Percentiles rank a stretch among this genome's conserved stretches.
phyloP scores from a whole-genome alignment of 768 basidiomycete genomes.

The Ramaria rubella region DNA sequence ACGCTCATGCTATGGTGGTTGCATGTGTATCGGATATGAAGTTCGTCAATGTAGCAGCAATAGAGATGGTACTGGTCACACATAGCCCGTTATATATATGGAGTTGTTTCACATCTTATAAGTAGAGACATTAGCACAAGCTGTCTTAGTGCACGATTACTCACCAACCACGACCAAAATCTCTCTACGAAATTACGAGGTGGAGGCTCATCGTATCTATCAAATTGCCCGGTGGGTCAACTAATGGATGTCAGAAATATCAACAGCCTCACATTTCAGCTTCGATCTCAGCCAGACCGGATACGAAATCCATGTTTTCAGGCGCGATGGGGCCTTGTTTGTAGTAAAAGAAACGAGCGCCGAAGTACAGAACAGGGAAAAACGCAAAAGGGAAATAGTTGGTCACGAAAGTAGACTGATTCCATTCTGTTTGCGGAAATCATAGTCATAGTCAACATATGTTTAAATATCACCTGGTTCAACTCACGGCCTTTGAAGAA shows the following conservation, averaged over 20 bases:
- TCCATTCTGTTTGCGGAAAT: conserved; percentile 10
- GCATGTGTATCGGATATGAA: too few species aligned
- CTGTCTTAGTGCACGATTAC: too few species aligned
- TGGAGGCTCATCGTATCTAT: conserved; percentile 54
- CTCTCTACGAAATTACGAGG: conserved; percentile 62
- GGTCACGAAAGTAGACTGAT: conserved; percentile 15
- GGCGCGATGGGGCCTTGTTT: conserved; percentile 37
- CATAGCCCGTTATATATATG: too few species aligned
- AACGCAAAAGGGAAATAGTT: conserved; percentile 18
- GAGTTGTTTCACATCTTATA: background rate
- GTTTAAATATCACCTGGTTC: background rate
- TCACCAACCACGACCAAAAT: conserved; percentile 76
- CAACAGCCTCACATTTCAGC: conserved; percentile 44
- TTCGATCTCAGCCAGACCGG: conserved; percentile 62
- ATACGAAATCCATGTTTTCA: conserved; percentile 80
- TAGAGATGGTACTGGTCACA: too few species aligned
- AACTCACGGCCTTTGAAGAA: conserved; percentile 15
- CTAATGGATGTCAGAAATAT: background rate
- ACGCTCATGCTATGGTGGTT: too few species aligned
- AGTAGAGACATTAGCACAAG: too few species aligned
- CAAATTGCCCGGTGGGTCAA: background rate
- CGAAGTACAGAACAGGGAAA: conserved; percentile 39
- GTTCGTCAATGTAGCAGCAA: too few species aligned
- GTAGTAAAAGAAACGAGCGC: conserved; percentile 49
- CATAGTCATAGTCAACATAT: background rate